Conservation (phyloP, 495 filamentous ascomycete genomes). For the Xylaria nigripes region DNA sequence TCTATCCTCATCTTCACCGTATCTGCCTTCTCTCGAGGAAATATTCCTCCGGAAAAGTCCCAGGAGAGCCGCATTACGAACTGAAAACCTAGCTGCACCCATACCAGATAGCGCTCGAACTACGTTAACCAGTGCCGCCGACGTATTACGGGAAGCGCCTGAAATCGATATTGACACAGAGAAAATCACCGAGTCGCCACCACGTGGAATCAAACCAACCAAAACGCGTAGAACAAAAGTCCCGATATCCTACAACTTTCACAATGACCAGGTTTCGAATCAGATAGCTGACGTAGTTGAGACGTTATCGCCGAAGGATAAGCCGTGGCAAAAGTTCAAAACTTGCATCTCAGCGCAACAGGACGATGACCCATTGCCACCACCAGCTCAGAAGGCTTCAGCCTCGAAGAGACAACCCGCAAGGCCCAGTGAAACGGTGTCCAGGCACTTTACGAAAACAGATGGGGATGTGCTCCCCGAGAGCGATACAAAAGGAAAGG, state of each 20-base stretch:
- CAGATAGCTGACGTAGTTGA: conserved; percentile 13
- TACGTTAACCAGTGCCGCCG: conserved; percentile 37
- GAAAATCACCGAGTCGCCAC: conserved; percentile 13
- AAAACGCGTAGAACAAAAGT: conserved; percentile 14
- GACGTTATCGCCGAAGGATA: conserved; percentile 22
- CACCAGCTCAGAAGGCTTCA: conserved; percentile 29
- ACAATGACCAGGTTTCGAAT: not conserved
- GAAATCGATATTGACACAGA: conserved; percentile 27
- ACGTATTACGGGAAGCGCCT: conserved; percentile 23
- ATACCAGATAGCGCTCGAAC: conserved; percentile 26
- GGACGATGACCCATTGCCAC: conserved; percentile 23
- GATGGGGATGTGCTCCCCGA: conserved; percentile 4
- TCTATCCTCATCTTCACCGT: conserved; percentile 41
- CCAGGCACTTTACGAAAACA: conserved; percentile 28
- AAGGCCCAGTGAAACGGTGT: conserved; percentile 25
- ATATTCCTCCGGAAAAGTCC: conserved; percentile 26
- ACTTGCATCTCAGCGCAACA: conserved; percentile 11
- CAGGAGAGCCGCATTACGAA: conserved; percentile 23
- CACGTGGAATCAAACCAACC: conserved; percentile 16
- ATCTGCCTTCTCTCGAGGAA: conserved; percentile 36
- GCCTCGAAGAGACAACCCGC: conserved; percentile 18
- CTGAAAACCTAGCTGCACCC: conserved; percentile 26
- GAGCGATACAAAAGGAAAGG: not conserved
- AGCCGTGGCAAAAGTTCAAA: conserved; percentile 30
- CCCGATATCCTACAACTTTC: not conserved